phyloP scores from a whole-genome alignment of 75 land plant genomes.

The Isoetes taiwanensis region DNA sequence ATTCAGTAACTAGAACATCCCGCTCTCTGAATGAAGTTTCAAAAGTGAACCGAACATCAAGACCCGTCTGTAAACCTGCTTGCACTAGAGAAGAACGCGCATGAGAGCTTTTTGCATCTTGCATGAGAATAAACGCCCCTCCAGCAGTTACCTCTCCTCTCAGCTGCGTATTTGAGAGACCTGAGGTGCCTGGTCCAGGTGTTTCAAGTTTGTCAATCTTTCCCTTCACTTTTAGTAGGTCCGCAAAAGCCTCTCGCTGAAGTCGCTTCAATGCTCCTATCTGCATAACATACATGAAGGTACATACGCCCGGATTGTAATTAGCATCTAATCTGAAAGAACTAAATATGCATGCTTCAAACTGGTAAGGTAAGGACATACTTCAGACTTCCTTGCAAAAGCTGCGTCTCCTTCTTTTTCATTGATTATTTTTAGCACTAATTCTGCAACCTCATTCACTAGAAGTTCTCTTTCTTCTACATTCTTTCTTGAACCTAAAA shows the following conservation, averaged over 20 bases:
- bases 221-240: conserved; percentile 63
- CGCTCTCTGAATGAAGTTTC: conserved; percentile 55
- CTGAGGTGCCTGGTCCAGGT: not conserved
- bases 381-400: conserved; percentile 14
- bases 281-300: conserved; percentile 26
- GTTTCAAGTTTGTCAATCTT: conserved; percentile 59
- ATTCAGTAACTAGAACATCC: conserved; percentile 53
- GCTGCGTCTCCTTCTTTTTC: conserved; percentile 10
- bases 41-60: conserved; percentile 47
- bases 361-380: not conserved
- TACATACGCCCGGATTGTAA: not conserved
- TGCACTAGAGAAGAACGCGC: conserved; percentile 23
- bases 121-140: conserved; percentile 37
- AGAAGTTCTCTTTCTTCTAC: conserved; percentile 7
- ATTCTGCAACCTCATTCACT: conserved; percentile 8
- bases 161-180: conserved; percentile 42
- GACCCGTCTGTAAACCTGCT: conserved; percentile 50
- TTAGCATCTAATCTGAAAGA: not conserved
- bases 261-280: conserved; percentile 68
- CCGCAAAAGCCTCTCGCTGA: conserved; percentile 74
- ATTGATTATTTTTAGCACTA: conserved; percentile 1
- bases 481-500: not conserved
- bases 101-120: conserved; percentile 19
- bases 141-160: conserved; percentile 46
- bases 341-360: conserved; percentile 17